Evolutionary conservation across 306 rosid genomes (phyloP).

Genomic region (Gynostemma pentaphyllum): DNA sequence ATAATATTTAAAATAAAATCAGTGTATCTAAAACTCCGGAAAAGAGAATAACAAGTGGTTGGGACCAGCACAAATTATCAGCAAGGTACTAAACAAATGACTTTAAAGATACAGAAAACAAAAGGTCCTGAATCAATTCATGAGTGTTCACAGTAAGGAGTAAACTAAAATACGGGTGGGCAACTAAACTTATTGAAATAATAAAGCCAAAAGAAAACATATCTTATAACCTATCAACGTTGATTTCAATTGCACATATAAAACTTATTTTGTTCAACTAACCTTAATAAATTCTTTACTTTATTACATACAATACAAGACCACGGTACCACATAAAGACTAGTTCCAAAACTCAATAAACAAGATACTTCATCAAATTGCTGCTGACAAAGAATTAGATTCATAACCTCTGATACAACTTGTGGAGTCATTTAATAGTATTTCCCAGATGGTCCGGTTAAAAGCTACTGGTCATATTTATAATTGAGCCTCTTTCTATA

Average conservation of each 20-base stretch:
- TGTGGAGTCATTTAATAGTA: too few species aligned
- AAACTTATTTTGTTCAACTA: too few species aligned
- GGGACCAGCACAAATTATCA: neutral
- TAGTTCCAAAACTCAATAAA: too few species aligned
- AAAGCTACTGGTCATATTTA: neutral
- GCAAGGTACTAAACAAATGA: neutral
- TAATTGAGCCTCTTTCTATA: neutral
- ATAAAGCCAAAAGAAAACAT: too few species aligned
- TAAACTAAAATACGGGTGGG: neutral
- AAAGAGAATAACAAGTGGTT: constrained; percentile 1
- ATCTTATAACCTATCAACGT: too few species aligned
- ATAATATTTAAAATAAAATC: constrained; percentile 12
- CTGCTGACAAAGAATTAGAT: too few species aligned
- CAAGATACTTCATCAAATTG: too few species aligned
- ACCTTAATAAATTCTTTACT: too few species aligned
- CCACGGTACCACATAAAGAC: too few species aligned
- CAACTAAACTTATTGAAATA: neutral
- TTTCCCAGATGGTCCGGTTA: neutral
- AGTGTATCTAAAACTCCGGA: neutral
- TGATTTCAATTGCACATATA: too few species aligned
- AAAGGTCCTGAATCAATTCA: neutral
- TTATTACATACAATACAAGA: too few species aligned
- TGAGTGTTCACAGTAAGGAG: neutral
- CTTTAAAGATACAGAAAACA: neutral
- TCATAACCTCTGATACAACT: too few species aligned